phyloP scores from a whole-genome alignment of 352 stramenopile species.

The Peronospora belbahrii region DNA sequence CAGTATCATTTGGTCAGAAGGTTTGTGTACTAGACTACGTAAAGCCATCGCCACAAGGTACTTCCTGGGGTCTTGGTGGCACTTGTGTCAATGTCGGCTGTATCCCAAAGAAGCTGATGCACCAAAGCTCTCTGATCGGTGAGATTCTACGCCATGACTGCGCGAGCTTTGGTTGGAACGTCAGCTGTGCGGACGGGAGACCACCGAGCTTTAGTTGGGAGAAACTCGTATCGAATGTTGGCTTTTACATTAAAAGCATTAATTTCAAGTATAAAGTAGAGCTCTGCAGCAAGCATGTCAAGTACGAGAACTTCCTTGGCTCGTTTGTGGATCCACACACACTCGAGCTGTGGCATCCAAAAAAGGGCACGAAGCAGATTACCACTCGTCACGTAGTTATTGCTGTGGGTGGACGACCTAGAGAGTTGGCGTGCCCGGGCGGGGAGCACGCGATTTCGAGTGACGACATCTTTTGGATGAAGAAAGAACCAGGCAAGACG shows the following conservation, averaged over 20 bases:
- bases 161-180: slow-evolving; percentile 84
- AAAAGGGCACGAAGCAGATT: slow-evolving; percentile 85
- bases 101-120: slow-evolving; percentile 99
- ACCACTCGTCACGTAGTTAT: slow-evolving; percentile 92
- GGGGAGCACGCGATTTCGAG: slow-evolving; percentile 91
- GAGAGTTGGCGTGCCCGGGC: slow-evolving; percentile 80
- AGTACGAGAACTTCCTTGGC: slow-evolving; percentile 91
- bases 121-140: slow-evolving; percentile 90
- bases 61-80: slow-evolving; percentile 89
- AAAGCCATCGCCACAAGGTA: slow-evolving; percentile 83
- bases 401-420: slow-evolving; percentile 91
- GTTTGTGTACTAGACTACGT: slow-evolving; percentile 96
- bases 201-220: slow-evolving; percentile 82
- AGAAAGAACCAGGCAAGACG: slow-evolving; percentile 90
- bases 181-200: slow-evolving; percentile 2
- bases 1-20: slow-evolving; percentile 87
- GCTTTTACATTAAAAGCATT: slow-evolving; percentile 95
- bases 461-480: slow-evolving; percentile 82
- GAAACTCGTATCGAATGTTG: slow-evolving; percentile 88
- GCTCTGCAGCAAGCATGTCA: slow-evolving; percentile 91
- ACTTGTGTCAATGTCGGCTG: slow-evolving; percentile 99
- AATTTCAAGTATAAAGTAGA: slow-evolving; percentile 99
- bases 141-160: slow-evolving; percentile 85
- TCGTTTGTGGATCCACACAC: slow-evolving; percentile 92
- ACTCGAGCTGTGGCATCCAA: slow-evolving; percentile 85